Base-by-base conservation (phyloP, 306 rosid species). In the Lotus japonicus region DNA sequence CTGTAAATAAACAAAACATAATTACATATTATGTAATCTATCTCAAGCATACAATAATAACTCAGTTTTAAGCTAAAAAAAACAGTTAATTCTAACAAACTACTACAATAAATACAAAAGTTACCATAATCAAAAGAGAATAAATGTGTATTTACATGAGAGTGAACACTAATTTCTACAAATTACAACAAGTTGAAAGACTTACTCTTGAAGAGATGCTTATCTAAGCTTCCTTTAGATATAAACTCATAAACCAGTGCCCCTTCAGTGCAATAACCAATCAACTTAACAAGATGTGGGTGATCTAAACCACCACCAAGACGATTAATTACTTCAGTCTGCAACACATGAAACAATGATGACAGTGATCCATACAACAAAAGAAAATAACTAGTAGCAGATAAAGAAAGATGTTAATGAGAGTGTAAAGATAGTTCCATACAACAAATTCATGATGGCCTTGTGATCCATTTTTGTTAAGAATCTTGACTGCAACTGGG, bases 381-480 rank as follows among this genome's bases (percentile, higher is more conserved):
- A 50, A 82, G 52, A 3, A 50, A 4, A 45, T 8, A 1, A 0
- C 23, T 21, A 21, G 23, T 21, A 21, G 23, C 23, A 21, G 23
- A 21, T 21, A 21, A 21, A 21, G 23, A 21, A 21, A 21, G 9
- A 35, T 5, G 9, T 7, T 9, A 58, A 15, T 46, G 35, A 50
- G 23, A 10, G 51, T 52, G 56, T 3, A 45, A 66, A 7, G 0
- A 5, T 35, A 1, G 42, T 35, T 1, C 5, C 77, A 43, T 80
- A 89, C 95, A 69, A 84, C 77, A 95, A 95, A 90, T 79, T 89
- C 96, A 13, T 33, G 84, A 10, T 87, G 88, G 4, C 89, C 89
- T 66, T 90, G 95, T 4, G 13, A 58, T 54, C 33, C 84, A 89
- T 8, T 59, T 72, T 26, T 74, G 70, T 85, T 85, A 7, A 85